Evolutionary conservation across 768 basidiomycete genomes (phyloP), one percentile per base, ranked within the genome.

Genomic region (Phlegmacium glaucopus): DNA sequence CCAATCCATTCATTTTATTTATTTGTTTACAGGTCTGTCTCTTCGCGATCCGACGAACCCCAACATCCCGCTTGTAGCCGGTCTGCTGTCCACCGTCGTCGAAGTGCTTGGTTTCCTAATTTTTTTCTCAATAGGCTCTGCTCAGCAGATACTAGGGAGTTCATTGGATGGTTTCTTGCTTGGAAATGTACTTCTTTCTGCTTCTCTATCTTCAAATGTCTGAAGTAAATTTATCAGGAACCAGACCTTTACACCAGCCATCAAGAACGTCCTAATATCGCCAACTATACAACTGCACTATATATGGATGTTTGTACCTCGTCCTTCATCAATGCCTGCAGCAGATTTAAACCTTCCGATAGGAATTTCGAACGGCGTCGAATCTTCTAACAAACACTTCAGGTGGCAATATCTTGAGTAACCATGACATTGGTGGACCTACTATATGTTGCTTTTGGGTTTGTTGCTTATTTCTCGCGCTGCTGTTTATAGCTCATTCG

Each of bases 161-260:
- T 53, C 56, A 40, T 55, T 80, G 29, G 78, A 78, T 55, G 70
- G 71, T 1, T 72, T 72, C 50, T 53, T 79, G 2, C 58, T 79
- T 5, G 78, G 78, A 45, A 80, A 80, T 58, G 77, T 75, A 49
- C 3, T 65, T 35, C 25, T 15, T 32, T 25, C 35, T 51, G 3
- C 8, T 35, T 16, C 35, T 22, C n/a, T 18, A 34, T 9, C 32
- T 42, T 27, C 6, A 40, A 17, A 18, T 17, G 25, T 11, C 4
- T 26, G 13, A 22, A 18, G 27, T 17, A 32, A 12, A 9, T 25
- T 22, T 13, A 45, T 17, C 49, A 77, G 76, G 78, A 80, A 60
- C 84, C 84, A 34, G 84, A 87, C 64, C 67, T 85, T 44, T 86
- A 79, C 56, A 63, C 70, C 0, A 40, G 34, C 4, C 78, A 79